Base-by-base conservation (phyloP, 225 moss, liverwort and hornwort genomes). In the Pseudoscleropodium purum region DNA sequence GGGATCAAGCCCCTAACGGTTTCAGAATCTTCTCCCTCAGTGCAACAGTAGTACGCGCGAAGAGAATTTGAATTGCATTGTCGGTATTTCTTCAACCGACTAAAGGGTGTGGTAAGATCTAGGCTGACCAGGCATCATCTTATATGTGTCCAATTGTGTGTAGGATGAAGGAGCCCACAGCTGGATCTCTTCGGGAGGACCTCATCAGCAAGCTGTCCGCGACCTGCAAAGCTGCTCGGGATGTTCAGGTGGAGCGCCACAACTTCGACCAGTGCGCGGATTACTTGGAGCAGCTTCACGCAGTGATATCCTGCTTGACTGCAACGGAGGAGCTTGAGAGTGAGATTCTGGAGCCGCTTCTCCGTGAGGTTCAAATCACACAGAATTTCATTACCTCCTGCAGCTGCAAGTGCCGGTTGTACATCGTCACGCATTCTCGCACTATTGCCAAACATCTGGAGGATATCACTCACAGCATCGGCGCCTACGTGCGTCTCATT, bases 371-470 rank as follows among this genome's bases (percentile, higher is more conserved):
- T 75, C 95, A 95, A 60, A 96, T 94, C 70, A 91, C 95, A 18
- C 94, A 98, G 86, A 94, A 98, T 88, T 94, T 97, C 68, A 92
- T 96, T 64, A 93, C 90, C 87, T 93, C 96, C 76, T 97, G 95
- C 92, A 96, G 94, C 92, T 91, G 84, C 89, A 97, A 96, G 92
- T 92, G 96, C 88, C 93, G 95, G 69, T 90, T 96, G 41, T 98
- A 98, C 92, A 89, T 98, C 92, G 95, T 95, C 83, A 97, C 97
- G 7, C 98, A 96, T 64, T 96, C 96, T 83, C 91, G 93, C 62
- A 92, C 91, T 39, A 91, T 98, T 34, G 90, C 94, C 43, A 92
- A 94, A 84, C 97, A 97, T 79, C 92, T 98, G 36, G 92, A 95
- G 89, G 93, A 89, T 51, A 94, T 96, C 77, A 96, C 96, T 13